Conservation (phyloP, 2,329 filamentous ascomycete genomes). For the Pseudogymnoascus verrucosus region DNA sequence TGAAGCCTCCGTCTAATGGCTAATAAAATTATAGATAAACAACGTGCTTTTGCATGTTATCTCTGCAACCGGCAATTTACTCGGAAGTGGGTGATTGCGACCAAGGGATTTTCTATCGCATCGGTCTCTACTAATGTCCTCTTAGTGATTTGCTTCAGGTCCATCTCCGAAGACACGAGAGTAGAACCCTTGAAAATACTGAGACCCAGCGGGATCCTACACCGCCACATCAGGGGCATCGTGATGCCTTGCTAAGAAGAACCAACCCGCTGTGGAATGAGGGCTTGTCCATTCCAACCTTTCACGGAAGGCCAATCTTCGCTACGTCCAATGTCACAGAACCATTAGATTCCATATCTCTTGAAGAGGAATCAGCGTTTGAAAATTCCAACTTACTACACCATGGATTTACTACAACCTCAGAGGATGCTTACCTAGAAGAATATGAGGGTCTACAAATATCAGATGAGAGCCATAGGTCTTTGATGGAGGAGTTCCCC, state of each 20-base stretch:
- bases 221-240: neutral
- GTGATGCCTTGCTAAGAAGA: neutral
- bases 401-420: conserved; percentile 26
- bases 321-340: neutral
- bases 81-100: neutral
- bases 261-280: neutral
- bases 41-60: neutral
- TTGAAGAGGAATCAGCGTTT: neutral
- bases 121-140: neutral
- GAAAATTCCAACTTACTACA: neutral
- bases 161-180: neutral
- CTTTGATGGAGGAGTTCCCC: neutral
- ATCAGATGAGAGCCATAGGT: conserved; percentile 12
- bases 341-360: neutral
- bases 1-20: neutral
- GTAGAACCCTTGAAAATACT: neutral
- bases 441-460: conserved; percentile 32
- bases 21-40: neutral
- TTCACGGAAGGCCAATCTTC: neutral
- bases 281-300: neutral
- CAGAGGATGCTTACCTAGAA: conserved; percentile 32
- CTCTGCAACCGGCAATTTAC: neutral
- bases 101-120: neutral
- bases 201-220: neutral
- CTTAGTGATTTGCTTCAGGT: neutral